These are phyloP conservation scores for Friedmanniomyces endolithicus DNA, from an alignment of 495 filamentous ascomycete species.

Conservation along the genomic window DNA sequence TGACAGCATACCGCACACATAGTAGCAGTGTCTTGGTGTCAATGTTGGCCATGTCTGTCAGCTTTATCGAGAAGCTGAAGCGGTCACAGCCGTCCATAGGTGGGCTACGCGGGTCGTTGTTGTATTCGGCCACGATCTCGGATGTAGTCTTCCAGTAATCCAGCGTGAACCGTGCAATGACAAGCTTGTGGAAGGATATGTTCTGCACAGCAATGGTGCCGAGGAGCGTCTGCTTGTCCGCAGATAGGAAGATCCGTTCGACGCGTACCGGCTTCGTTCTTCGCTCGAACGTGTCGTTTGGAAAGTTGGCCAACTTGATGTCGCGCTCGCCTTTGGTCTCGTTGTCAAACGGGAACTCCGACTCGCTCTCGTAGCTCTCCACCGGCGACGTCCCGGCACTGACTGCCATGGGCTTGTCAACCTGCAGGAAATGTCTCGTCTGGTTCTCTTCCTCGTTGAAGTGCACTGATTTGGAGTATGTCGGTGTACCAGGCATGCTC, in stretches of 20 bases:
- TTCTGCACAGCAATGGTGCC: constrained; percentile 79
- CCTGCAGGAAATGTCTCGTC: constrained; percentile 84
- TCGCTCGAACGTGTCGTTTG: constrained; percentile 51
- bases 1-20: constrained; percentile 79
- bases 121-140: constrained; percentile 80
- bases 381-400: constrained; percentile 92
- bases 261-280: constrained; percentile 55
- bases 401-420: constrained; percentile 86
- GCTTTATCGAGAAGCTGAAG: constrained; percentile 86
- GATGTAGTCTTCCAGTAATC: constrained; percentile 98
- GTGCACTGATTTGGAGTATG: constrained; percentile 87
- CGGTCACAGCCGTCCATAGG: constrained; percentile 60
- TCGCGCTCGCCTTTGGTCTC: constrained; percentile 61
- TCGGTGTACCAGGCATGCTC: constrained; percentile 95
- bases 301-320: constrained; percentile 72
- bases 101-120: constrained; percentile 59
- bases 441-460: constrained; percentile 93
- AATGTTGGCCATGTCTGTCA: constrained; percentile 79
- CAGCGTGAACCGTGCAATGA: constrained; percentile 83
- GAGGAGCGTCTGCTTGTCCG: constrained; percentile 71
- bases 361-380: constrained; percentile 68
- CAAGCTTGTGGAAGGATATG: constrained; percentile 75
- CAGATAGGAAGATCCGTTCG: constrained; percentile 73
- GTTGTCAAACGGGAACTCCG: constrained; percentile 75
- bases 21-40: constrained; percentile 82